Evolutionary conservation across 2,329 filamentous ascomycete species (phyloP).

Genomic region (Metarhizium humberi): DNA sequence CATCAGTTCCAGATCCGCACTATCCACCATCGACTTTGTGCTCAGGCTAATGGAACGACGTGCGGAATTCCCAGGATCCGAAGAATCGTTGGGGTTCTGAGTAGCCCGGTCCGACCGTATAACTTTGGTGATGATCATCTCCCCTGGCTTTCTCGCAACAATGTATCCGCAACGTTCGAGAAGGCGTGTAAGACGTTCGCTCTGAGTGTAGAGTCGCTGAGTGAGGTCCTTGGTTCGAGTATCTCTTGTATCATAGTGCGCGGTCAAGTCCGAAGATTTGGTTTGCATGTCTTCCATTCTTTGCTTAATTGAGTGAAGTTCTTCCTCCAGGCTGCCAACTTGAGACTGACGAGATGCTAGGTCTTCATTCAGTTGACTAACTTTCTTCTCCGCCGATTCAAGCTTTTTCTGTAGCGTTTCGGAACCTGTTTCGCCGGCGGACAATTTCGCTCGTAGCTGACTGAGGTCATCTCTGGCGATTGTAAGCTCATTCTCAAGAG

Average conservation of each 20-base stretch:
- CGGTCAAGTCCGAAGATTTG: slow-evolving; percentile 39
- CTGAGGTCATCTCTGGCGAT: slow-evolving; percentile 62
- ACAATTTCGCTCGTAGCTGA: slow-evolving; percentile 60
- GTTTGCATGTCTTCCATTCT: slow-evolving; percentile 48
- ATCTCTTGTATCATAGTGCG: slow-evolving; percentile 60
- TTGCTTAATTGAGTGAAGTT: slow-evolving; percentile 59
- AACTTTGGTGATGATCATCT: slow-evolving; percentile 67
- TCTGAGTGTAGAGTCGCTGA: slow-evolving; percentile 71
- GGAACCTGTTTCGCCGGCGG: slow-evolving; percentile 76
- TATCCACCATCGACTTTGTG: slow-evolving; percentile 48
- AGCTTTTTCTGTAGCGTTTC: slow-evolving; percentile 67
- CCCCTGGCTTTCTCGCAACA: slow-evolving; percentile 62
- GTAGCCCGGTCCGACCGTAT: slow-evolving; percentile 47
- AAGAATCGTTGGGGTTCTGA: slow-evolving; percentile 48
- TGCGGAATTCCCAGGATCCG: slow-evolving; percentile 44
- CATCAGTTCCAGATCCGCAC: slow-evolving; percentile 61
- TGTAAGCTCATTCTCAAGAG: slow-evolving; percentile 46
- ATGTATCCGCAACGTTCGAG: slow-evolving; percentile 82
- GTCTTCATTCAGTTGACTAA: slow-evolving; percentile 57
- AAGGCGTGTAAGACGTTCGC: slow-evolving; percentile 72
- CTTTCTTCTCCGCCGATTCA: slow-evolving; percentile 65
- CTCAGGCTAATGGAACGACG: slow-evolving; percentile 44
- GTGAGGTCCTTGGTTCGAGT: slow-evolving; percentile 74
- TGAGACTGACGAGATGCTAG: slow-evolving; percentile 69
- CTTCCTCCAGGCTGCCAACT: slow-evolving; percentile 65